Base-by-base conservation (phyloP, 208 protist genomes). In the Leishmania tropica region DNA sequence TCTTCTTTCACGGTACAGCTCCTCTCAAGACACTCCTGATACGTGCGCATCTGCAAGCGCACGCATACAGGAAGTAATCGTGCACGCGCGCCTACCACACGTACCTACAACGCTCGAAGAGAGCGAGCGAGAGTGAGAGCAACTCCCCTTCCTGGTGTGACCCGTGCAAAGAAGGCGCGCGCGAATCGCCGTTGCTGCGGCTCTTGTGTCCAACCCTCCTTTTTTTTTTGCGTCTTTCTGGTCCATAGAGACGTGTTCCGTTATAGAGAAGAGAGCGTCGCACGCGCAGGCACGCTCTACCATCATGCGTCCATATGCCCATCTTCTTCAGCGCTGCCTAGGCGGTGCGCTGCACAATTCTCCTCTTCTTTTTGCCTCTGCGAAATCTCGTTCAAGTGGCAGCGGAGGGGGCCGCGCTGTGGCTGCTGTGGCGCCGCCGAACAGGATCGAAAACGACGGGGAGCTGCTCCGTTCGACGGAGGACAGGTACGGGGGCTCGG, bases 311-410 rank as follows among this genome's bases (percentile, higher is more conserved):
- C 65, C 42, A 5, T 81, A 37, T 40, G 40, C 71, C 6, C 1
- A 28, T 24, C 48, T 79, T 15, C 48, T 85, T n/a, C 82, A 85
- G 77, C 71, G 77, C 5, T 81, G 76, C 62, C 28, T 85, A 7
- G 62, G 70, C 48, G 37, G 77, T 35, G n/a, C 73, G 8, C 40
- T 85, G 15, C 62, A 75, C 72, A 28, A 54, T 35, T 79, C 82
- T 6, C 37, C 77, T 54, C 47, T 42, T 17, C 62, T 75, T 19
- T 51, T 85, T 48, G 82, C 82, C 60, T 15, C 81, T 64, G 15
- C 76, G 31, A 64, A 53, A 17, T 15, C 35, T 3, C 35, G 42
- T 7, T 76, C 68, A 53, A 58, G 81, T 21, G 64, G 17, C 13
- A 19, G 75, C 37, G 47, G 19, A 45, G 62, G 28, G 19, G 31